Conservation (phyloP, 2,329 filamentous ascomycete species). For the Parascedosporium putredinis region DNA sequence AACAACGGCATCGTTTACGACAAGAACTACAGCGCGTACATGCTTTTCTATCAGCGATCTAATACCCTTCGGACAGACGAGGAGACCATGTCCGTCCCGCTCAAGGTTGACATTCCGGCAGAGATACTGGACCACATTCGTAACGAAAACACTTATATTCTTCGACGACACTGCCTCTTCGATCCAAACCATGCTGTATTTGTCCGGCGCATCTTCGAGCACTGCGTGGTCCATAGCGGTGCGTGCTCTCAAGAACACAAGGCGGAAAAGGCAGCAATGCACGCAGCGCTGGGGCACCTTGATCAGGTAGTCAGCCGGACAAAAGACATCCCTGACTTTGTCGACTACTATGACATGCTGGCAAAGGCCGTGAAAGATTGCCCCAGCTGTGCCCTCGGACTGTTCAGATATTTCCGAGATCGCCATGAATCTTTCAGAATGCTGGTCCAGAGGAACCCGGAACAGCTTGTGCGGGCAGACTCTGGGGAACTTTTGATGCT, state of each 20-base stretch:
- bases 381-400: constrained; percentile 44
- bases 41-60: constrained; percentile 90
- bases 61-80: constrained; percentile 50
- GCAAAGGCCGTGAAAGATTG: constrained; percentile 38
- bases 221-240: constrained; percentile 26
- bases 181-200: constrained; percentile 63
- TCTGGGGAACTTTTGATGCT: constrained; percentile 39
- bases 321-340: constrained; percentile 57
- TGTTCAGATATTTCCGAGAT: constrained; percentile 50
- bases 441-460: constrained; percentile 52
- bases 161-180: constrained; percentile 70
- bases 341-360: constrained; percentile 39
- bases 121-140: constrained; percentile 50
- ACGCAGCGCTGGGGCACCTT: constrained; percentile 52
- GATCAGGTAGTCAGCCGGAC: constrained; percentile 65
- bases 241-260: constrained; percentile 32
- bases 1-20: constrained; percentile 38
- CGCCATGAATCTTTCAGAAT: constrained; percentile 50
- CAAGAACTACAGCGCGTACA: constrained; percentile 84
- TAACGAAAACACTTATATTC: constrained; percentile 60
- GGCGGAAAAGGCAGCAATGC: constrained; percentile 40
- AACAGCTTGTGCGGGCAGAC: constrained; percentile 42
- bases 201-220: constrained; percentile 49
- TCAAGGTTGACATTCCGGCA: constrained; percentile 34
- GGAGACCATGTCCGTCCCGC: constrained; percentile 20